Conservation (phyloP, 345 rosid genomes). For the Linum tenue region DNA sequence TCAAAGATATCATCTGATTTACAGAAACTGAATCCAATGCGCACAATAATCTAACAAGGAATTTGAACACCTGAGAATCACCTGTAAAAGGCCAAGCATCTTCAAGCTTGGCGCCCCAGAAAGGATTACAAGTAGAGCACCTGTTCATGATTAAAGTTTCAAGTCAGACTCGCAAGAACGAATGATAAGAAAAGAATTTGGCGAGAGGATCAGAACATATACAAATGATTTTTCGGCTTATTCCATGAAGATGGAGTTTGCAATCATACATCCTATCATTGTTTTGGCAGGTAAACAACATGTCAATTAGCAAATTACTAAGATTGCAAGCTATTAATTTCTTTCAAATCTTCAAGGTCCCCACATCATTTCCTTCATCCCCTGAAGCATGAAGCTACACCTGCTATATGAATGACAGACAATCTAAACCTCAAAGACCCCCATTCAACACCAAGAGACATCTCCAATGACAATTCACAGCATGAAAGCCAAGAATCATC, state of each 20-base stretch:
- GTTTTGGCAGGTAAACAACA: neutral
- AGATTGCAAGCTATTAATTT: too few relatives aligned
- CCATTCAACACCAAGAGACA: neutral
- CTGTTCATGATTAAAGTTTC: slow-evolving; percentile 32
- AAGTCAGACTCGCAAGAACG: slow-evolving; percentile 5
- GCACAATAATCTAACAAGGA: neutral
- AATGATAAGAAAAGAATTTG: neutral
- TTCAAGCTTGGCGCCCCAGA: slow-evolving; percentile 77
- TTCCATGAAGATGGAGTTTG: neutral
- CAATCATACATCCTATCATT: too few relatives aligned
- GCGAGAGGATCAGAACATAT: neutral
- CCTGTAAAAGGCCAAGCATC: slow-evolving; percentile 96
- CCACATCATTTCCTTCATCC: neutral
- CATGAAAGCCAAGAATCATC: too few relatives aligned
- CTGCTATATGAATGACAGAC: neutral
- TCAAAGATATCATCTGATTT: slow-evolving; percentile 3
- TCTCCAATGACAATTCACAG: too few relatives aligned
- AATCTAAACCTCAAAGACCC: neutral
- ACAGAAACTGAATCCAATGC: slow-evolving; percentile 6
- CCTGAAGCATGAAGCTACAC: neutral
- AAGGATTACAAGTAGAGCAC: slow-evolving; percentile 78
- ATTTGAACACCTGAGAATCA: slow-evolving; percentile 17
- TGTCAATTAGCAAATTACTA: neutral
- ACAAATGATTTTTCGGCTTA: neutral
- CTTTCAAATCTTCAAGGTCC: too few relatives aligned